These are phyloP conservation scores for Stentor roeselii DNA, from an alignment of 73 alveolate genomes.

Conservation along the genomic window DNA sequence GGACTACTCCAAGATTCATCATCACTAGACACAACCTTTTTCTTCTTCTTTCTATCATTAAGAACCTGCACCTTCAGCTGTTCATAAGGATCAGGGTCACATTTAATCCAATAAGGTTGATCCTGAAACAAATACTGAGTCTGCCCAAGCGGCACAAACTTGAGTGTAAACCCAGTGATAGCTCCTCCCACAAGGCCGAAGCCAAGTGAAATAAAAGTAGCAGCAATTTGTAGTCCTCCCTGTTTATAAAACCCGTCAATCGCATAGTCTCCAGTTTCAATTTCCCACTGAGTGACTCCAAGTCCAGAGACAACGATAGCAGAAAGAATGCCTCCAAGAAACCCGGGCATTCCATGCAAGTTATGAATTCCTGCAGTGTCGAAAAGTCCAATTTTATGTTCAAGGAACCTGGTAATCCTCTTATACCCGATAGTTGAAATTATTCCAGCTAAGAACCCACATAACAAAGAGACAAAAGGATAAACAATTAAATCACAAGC, in stretches of 20 bases:
- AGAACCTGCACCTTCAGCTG: neutral
- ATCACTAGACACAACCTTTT: no score
- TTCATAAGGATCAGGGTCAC: slow-evolving; percentile 9
- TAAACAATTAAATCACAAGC: slow-evolving; percentile 47
- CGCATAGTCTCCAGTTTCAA: neutral
- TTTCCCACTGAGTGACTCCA: neutral
- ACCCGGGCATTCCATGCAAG: slow-evolving; percentile 87
- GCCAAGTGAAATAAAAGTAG: neutral
- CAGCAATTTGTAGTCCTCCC: slow-evolving; percentile 28
- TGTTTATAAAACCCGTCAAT: slow-evolving; percentile 10
- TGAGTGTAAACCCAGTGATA: slow-evolving; percentile 15
- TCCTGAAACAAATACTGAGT: neutral
- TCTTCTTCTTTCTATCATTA: no score
- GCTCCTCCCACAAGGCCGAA: neutral
- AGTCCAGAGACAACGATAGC: slow-evolving; percentile 35
- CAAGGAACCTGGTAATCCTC: slow-evolving; percentile 34
- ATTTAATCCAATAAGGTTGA: neutral
- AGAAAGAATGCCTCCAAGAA: slow-evolving; percentile 80
- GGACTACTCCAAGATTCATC: no score
- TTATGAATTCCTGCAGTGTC: slow-evolving; percentile 78
- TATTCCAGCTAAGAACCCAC: slow-evolving; percentile 64
- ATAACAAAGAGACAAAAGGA: slow-evolving; percentile 43
- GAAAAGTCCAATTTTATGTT: slow-evolving; percentile 52
- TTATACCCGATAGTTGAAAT: slow-evolving; percentile 46
- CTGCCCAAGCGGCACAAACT: neutral